These are phyloP conservation scores for Ogataea pini DNA, from an alignment of 805 yeast species.

Conservation along the genomic window DNA sequence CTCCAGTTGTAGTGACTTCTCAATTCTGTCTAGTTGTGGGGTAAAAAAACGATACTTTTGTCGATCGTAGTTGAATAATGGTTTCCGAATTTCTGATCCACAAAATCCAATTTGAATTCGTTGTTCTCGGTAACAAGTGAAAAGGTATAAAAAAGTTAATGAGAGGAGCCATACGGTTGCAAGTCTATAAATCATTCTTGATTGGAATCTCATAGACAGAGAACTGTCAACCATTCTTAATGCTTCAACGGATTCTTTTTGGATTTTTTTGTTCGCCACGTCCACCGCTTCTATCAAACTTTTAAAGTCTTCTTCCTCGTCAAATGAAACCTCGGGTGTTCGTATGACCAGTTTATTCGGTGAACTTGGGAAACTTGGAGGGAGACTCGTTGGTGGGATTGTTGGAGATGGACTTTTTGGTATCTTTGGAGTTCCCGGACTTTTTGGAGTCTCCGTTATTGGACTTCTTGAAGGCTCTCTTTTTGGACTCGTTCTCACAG, in stretches of 20 bases:
- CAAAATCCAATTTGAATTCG: conserved; percentile 71
- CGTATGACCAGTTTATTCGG: conserved; percentile 10
- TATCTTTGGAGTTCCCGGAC: background rate
- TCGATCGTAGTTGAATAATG: conserved; percentile 29
- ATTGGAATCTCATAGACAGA: conserved; percentile 5
- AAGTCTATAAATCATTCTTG: conserved; percentile 12
- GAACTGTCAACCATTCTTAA: conserved; percentile 15
- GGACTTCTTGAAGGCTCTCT: background rate
- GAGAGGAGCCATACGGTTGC: conserved; percentile 18
- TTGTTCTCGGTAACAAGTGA: conserved; percentile 49
- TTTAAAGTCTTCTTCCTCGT: conserved; percentile 23
- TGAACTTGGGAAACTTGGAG: conserved; percentile 2
- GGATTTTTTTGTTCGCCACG: conserved; percentile 23
- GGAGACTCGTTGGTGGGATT: conserved; percentile 3
- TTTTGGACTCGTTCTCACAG: conserved; percentile 3
- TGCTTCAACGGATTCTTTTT: conserved; percentile 27
- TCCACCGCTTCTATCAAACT: conserved; percentile 26
- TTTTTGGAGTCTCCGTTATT: background rate
- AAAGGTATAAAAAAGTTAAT: conserved; percentile 14
- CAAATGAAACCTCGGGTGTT: conserved; percentile 25
- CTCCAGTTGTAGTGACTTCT: conserved; percentile 53
- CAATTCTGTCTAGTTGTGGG: conserved; percentile 38
- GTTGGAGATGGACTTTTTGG: background rate
- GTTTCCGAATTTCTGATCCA: conserved; percentile 56
- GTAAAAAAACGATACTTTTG: conserved; percentile 12